Percentiles rank a stretch among this genome's conserved stretches.
Conservation (phyloP, 2,329 filamentous ascomycete species). For the Remersonia thermophila region DNA sequence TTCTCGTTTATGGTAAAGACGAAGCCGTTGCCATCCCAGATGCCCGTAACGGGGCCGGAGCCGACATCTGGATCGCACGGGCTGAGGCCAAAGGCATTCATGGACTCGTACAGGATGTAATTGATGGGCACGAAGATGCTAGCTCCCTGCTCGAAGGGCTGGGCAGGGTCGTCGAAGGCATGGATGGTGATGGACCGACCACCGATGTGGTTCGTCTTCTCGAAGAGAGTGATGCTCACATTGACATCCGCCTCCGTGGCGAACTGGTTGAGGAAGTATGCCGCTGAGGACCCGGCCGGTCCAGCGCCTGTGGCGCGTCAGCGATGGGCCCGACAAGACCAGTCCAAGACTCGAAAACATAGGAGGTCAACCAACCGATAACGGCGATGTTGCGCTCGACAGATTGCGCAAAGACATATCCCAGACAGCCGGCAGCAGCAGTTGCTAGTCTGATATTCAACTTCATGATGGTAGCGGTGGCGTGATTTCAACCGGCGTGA, state of each 20-base stretch:
- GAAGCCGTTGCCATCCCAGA: constrained; percentile 74
- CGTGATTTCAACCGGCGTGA: no score
- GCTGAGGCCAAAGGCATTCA: constrained; percentile 56
- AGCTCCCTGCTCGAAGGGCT: constrained; percentile 75
- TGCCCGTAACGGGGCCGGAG: constrained; percentile 49
- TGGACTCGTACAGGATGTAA: constrained; percentile 65
- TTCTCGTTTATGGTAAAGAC: constrained; percentile 52
- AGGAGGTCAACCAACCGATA: constrained; percentile 17
- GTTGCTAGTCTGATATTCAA: background rate
- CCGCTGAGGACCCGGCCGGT: constrained; percentile 73
- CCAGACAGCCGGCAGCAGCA: constrained; percentile 2
- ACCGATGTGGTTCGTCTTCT: constrained; percentile 64
- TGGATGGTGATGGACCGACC: constrained; percentile 80
- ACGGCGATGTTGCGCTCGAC: constrained; percentile 20
- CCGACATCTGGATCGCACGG: constrained; percentile 34
- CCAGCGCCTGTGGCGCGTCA: constrained; percentile 56
- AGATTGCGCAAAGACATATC: background rate
- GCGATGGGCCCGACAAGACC: background rate
- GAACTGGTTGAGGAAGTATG: constrained; percentile 68
- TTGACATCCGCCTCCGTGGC: constrained; percentile 46
- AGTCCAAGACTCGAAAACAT: no score
- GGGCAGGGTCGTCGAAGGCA: constrained; percentile 52
- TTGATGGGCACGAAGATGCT: constrained; percentile 87
- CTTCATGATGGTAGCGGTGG: no score
- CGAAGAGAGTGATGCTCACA: constrained; percentile 78